Percentiles rank a stretch among this genome's conserved stretches.
Conservation (phyloP, 768 basidiomycete genomes). For the Roridomyces roridus region DNA sequence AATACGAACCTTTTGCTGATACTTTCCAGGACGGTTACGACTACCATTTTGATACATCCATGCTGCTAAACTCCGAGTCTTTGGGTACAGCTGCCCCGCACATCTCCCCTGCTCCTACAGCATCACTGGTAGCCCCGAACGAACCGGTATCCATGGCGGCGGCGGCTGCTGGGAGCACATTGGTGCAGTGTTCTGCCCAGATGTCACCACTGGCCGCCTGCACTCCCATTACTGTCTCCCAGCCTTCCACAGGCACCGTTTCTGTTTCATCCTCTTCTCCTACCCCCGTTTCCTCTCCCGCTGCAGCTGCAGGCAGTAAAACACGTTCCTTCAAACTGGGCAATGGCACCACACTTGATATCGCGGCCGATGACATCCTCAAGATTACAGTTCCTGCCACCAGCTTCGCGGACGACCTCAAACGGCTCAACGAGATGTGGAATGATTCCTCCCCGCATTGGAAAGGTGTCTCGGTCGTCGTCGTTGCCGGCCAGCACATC, state of each 20-base stretch:
- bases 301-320: background rate
- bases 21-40: too few relatives aligned
- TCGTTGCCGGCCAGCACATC: constrained; percentile 17
- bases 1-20: too few relatives aligned
- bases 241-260: background rate
- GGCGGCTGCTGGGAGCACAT: too few relatives aligned
- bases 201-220: too few relatives aligned
- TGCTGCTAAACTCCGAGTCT: too few relatives aligned
- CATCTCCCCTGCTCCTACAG: too few relatives aligned
- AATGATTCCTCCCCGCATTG: constrained; percentile 30
- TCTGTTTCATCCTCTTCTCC: background rate
- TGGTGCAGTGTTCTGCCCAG: too few relatives aligned
- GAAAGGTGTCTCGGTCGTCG: constrained; percentile 22
- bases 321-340: constrained; percentile 1
- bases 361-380: background rate
- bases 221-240: too few relatives aligned
- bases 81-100: too few relatives aligned
- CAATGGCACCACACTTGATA: background rate
- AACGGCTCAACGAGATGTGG: constrained; percentile 31
- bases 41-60: too few relatives aligned
- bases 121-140: too few relatives aligned
- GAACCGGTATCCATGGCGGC: too few relatives aligned
- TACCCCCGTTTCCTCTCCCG: background rate
- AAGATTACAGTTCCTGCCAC: constrained; percentile 9
- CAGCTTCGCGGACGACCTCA: constrained; percentile 28